phyloP scores from a whole-genome alignment of 2,329 filamentous ascomycete species.

The Neurospora sp. region DNA sequence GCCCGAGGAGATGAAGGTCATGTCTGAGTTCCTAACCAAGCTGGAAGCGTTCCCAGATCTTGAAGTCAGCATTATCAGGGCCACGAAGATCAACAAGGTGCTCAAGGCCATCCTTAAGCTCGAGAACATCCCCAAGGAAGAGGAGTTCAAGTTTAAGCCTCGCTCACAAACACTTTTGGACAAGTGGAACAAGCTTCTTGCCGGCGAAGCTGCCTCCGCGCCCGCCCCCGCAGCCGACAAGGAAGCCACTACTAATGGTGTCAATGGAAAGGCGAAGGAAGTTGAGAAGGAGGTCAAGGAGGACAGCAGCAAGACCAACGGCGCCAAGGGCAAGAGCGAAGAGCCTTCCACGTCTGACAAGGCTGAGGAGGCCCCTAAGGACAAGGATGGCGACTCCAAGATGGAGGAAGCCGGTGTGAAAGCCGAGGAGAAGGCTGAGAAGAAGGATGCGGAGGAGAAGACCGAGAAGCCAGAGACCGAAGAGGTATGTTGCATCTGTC shows the following conservation, averaged over 20 bases:
- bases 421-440: constrained; percentile 26
- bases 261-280: constrained; percentile 34
- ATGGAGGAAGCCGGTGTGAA: constrained; percentile 26
- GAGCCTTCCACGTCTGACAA: constrained; percentile 24
- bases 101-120: constrained; percentile 90
- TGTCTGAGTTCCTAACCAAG: constrained; percentile 70
- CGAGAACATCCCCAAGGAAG: constrained; percentile 73
- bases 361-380: constrained; percentile 22
- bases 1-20: constrained; percentile 70
- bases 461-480: constrained; percentile 25
- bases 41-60: constrained; percentile 73
- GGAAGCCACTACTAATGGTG: constrained; percentile 11
- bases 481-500: constrained; percentile 21
- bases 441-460: constrained; percentile 27
- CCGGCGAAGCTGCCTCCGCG: constrained; percentile 39
- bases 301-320: constrained; percentile 26
- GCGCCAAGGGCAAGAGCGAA: constrained; percentile 29
- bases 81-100: constrained; percentile 98
- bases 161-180: constrained; percentile 72
- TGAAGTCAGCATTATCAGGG: constrained; percentile 78
- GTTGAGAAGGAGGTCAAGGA: constrained; percentile 19
- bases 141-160: constrained; percentile 80
- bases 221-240: constrained; percentile 31
- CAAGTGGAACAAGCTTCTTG: constrained; percentile 82
- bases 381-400: constrained; percentile 21